phyloP scores from a whole-genome alignment of 2,329 filamentous ascomycete species.

The Exophiala sideris region DNA sequence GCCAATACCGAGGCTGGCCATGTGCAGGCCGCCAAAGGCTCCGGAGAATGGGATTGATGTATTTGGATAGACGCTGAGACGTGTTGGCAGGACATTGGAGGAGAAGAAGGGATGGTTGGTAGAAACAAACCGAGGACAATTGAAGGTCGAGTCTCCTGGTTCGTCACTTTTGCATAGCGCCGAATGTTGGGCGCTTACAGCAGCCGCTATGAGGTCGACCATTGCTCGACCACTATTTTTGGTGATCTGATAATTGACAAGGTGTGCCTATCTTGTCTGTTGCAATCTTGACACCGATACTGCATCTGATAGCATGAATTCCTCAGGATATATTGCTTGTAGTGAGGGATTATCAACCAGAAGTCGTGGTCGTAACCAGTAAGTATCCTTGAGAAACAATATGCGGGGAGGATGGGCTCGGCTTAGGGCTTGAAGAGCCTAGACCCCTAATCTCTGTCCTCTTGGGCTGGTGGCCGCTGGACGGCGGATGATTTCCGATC shows the following conservation, averaged over 20 bases:
- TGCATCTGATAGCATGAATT: too few species aligned
- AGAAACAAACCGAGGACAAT: conserved; percentile 1
- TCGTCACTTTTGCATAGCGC: background rate
- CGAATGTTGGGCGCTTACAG: conserved; percentile 7
- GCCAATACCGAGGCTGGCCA: conserved; percentile 11
- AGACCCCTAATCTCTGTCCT: too few species aligned
- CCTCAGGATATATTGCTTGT: too few species aligned
- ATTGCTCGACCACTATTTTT: background rate
- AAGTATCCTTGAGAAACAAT: too few species aligned
- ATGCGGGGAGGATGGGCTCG: too few species aligned
- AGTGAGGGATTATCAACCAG: too few species aligned
- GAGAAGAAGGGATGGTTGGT: conserved; percentile 11
- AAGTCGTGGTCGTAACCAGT: too few species aligned
- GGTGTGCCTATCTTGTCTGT: background rate
- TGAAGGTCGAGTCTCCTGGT: background rate
- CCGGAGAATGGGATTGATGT: conserved; percentile 15
- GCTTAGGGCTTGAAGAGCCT: too few species aligned
- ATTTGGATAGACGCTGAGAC: conserved; percentile 18
- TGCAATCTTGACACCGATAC: too few species aligned
- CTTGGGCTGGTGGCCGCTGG: too few species aligned
- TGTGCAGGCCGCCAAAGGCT: conserved; percentile 18
- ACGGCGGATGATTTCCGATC: too few species aligned
- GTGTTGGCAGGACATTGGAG: conserved; percentile 16
- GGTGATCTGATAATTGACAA: background rate
- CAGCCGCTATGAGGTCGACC: background rate